Percentiles rank a stretch among this genome's conserved stretches.
Conservation (phyloP, 2,329 filamentous ascomycete genomes). For the Fusarium gaditjirri region DNA sequence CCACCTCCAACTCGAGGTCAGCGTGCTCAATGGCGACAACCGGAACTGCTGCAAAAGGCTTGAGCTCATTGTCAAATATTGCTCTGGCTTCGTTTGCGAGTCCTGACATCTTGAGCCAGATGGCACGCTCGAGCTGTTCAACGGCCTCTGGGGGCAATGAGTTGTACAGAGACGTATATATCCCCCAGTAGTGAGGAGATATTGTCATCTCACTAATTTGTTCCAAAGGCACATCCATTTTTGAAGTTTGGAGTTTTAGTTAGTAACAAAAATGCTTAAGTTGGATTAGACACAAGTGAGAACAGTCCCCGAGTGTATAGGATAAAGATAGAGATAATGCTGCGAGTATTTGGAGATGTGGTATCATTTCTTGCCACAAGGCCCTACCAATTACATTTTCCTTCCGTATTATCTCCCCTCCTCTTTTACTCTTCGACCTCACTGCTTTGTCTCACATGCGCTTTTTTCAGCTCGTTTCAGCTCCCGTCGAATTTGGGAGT, state of each 20-base stretch:
- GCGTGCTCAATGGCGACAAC: background rate
- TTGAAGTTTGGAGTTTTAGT: background rate
- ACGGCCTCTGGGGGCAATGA: background rate
- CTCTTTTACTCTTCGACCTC: background rate
- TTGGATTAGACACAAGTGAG: background rate
- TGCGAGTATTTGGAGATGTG: background rate
- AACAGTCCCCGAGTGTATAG: background rate
- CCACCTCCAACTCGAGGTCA: background rate
- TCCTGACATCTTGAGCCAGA: background rate
- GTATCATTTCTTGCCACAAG: background rate
- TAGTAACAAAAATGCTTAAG: background rate
- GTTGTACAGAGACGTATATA: background rate
- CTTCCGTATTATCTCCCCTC: background rate
- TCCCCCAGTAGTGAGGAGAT: background rate
- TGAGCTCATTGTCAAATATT: background rate
- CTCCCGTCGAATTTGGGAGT: background rate
- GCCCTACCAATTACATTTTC: background rate
- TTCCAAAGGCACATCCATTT: background rate
- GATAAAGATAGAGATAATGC: background rate
- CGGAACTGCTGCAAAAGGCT: background rate
- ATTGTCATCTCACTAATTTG: background rate
- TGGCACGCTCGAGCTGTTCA: background rate
- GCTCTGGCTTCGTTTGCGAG: background rate
- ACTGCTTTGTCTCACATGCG: background rate
- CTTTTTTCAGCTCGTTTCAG: background rate